phyloP scores from a whole-genome alignment of 129 eudicot genomes.

The Ambrosia artemisiifolia region DNA sequence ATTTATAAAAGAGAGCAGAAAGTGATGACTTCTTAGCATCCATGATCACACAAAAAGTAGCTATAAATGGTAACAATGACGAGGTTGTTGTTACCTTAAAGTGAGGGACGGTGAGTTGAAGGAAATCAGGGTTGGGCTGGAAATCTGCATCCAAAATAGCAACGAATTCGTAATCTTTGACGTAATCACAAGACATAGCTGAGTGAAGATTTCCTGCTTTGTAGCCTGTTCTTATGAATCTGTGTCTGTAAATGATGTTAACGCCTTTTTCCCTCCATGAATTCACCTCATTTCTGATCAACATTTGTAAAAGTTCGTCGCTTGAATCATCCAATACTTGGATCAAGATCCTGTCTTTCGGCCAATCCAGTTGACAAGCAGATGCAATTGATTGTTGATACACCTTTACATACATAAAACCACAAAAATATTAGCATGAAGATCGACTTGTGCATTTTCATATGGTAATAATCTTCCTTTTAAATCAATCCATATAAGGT shows the following conservation, averaged over 20 bases:
- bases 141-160: constrained; percentile 90
- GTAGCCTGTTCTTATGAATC: constrained; percentile 78
- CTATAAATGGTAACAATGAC: constrained; percentile 12
- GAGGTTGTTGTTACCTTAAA: constrained; percentile 51
- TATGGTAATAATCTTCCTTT: background rate
- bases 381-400: constrained; percentile 72
- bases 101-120: constrained; percentile 67
- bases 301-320: constrained; percentile 56
- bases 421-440: background rate
- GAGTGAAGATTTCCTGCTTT: constrained; percentile 92
- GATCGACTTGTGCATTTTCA: background rate
- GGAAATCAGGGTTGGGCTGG: constrained; percentile 83
- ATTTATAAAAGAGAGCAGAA: background rate
- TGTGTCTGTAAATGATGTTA: constrained; percentile 70
- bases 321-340: constrained; percentile 88
- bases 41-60: constrained; percentile 13
- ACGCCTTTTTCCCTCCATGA: constrained; percentile 74
- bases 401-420: constrained; percentile 43
- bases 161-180: constrained; percentile 77
- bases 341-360: constrained; percentile 63
- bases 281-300: constrained; percentile 59
- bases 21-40: background rate
- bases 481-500: background rate
- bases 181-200: constrained; percentile 94
- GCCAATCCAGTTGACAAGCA: constrained; percentile 89